A percentile compares a stretch with the other conserved stretches of the same genome.
These are phyloP conservation scores for Naganishia albida DNA, from an alignment of 1,284 basidiomycete genomes.

Conservation along the genomic window DNA sequence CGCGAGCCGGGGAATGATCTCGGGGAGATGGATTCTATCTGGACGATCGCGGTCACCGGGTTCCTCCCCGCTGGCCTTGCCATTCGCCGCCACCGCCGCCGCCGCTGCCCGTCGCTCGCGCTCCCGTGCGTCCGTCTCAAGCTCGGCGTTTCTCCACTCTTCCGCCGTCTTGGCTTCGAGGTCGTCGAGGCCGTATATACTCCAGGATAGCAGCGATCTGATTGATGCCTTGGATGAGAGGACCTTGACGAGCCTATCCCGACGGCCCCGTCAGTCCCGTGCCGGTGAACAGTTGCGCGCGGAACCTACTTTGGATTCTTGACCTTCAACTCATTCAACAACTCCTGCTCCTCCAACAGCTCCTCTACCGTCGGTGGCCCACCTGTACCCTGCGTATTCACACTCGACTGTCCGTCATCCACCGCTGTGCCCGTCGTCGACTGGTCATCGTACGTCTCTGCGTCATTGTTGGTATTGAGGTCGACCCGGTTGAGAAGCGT, in stretches of 20 bases:
- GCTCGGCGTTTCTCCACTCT: slow-evolving; percentile 21
- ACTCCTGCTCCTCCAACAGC: slow-evolving; percentile 89
- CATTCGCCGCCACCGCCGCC: background rate
- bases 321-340: slow-evolving; percentile 91
- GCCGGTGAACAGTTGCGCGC: background rate
- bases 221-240: slow-evolving; percentile 48
- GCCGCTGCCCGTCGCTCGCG: background rate
- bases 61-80: background rate
- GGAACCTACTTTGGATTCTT: slow-evolving; percentile 68
- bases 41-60: too few relatives aligned
- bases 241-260: slow-evolving; percentile 35
- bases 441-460: slow-evolving; percentile 8
- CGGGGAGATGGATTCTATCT: slow-evolving; percentile 5
- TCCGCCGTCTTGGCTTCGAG: slow-evolving; percentile 46
- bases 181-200: slow-evolving; percentile 51
- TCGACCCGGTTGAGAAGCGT: slow-evolving; percentile 48
- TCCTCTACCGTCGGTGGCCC: slow-evolving; percentile 68
- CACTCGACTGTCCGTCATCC: background rate
- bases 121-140: background rate
- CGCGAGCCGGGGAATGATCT: slow-evolving; percentile 14
- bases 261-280: too few relatives aligned
- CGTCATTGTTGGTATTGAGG: slow-evolving; percentile 16
- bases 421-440: background rate
- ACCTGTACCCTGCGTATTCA: background rate
- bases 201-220: slow-evolving; percentile 50